Base-by-base conservation (phyloP, 345 rosid species). In the Sonneratia caseolaris region DNA sequence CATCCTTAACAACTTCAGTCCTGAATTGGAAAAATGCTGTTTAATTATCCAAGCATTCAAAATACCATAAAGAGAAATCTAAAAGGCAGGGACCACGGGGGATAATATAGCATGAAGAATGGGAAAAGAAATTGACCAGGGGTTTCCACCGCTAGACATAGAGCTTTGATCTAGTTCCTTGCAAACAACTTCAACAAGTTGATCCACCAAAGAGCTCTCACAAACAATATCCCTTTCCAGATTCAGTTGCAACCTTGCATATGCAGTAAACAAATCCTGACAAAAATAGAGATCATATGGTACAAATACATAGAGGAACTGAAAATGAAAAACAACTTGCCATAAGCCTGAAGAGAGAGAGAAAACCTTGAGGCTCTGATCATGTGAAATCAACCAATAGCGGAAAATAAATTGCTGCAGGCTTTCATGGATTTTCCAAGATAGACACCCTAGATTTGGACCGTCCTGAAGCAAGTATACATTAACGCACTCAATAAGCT, bases 401-500 rank as follows among this genome's bases (percentile, higher is more conserved):
- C 76, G 87, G 49, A 84, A 87, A 56, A 90, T 84, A 81, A 83
- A 87, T 49, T 85, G 86, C 65, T 79, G 84, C 72, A 82, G 72
- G 10, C 95, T 84, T 77, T 81, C 81, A 72, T 89, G 95, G 78
- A 94, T 86, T 79, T 88, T 88, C 77, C 90, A 68, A 47, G 87
- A 82, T 55, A 76, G 81, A 75, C 80, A 71, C n/a, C 93, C 91
- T 76, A 94, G 81, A 79, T 94, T 90, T n/a, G 96, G 95, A 72
- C 97, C 97, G 78, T 91, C 92, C 80, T 85, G 89, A 70, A 88
- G 82, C 86, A 94, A 83, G 80, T 80, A 86, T 4, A 81, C 80
- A 73, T 91, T 94, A 49, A 90, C 71, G 74, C 98, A 91, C 81
- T 91, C 97, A 24, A 94, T 77, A 79, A 94, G 93, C 82, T 91